Evolutionary conservation across 179 eudicot genomes (phyloP).

Genomic region (Spergularia azorica): DNA sequence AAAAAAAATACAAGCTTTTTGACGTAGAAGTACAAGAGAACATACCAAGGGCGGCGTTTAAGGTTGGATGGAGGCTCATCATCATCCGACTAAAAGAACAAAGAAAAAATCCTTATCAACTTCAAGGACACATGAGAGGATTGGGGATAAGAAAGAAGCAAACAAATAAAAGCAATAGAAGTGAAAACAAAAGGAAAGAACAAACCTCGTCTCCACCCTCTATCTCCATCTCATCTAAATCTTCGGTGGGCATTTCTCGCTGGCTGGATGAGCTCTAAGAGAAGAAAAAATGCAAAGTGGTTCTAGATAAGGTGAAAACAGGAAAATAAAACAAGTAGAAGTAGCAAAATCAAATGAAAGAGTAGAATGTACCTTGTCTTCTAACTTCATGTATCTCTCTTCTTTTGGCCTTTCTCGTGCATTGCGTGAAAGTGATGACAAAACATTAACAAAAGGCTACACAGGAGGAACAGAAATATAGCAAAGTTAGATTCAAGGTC

Average conservation of each 20-base stretch:
- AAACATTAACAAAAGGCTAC: not conserved
- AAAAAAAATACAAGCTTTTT: no score
- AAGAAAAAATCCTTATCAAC: not conserved
- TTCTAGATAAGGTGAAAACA: no score
- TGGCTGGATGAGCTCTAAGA: not conserved
- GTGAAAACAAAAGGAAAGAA: not conserved
- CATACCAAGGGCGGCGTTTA: constrained; percentile 5
- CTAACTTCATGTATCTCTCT: no score
- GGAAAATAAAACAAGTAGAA: no score
- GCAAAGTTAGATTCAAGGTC: no score
- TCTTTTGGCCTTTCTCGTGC: no score
- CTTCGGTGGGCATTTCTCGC: not conserved
- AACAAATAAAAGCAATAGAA: not conserved
- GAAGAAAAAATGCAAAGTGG: not conserved
- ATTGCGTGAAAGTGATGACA: not conserved
- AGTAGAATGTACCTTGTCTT: no score
- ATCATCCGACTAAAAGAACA: not conserved
- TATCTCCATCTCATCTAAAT: not conserved
- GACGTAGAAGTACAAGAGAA: not conserved
- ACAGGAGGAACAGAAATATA: not conserved
- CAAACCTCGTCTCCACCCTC: constrained; percentile 1
- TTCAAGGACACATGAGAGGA: not conserved
- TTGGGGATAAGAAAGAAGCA: no score
- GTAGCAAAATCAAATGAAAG: no score
- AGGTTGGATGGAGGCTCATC: not conserved